Evolutionary conservation across 768 basidiomycete genomes (phyloP).

Genomic region (Lentinus brumalis): DNA sequence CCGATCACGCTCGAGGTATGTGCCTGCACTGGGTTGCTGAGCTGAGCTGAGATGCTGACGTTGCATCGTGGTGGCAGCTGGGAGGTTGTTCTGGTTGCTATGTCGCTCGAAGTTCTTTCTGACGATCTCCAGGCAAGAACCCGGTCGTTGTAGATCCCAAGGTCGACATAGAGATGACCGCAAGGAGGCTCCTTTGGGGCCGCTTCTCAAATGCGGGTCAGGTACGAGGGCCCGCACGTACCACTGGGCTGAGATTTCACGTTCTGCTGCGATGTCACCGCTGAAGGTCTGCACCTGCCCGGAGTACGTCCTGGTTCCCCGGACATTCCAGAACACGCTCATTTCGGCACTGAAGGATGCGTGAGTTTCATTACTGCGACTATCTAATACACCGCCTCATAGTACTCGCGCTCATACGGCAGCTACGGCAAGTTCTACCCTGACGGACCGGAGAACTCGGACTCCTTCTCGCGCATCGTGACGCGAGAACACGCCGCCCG

Average conservation of each 20-base stretch:
- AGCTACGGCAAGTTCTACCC: conserved; percentile 64
- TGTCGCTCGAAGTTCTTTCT: background rate
- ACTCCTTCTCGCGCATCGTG: conserved; percentile 54
- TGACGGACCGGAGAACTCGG: conserved; percentile 36
- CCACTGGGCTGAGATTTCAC: background rate
- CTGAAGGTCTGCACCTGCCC: conserved; percentile 67
- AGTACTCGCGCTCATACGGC: background rate
- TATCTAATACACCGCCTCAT: background rate
- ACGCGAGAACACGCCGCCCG: conserved; percentile 54
- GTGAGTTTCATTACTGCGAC: conserved; percentile 30
- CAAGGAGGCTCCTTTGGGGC: conserved; percentile 79
- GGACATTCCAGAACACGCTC: conserved; percentile 39
- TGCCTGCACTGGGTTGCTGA: conserved; percentile 39
- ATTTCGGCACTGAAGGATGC: conserved; percentile 43
- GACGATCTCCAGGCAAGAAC: conserved; percentile 50
- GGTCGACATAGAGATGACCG: conserved; percentile 59
- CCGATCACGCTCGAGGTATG: conserved; percentile 61
- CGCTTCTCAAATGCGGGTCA: conserved; percentile 71
- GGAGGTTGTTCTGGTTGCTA: conserved; percentile 37
- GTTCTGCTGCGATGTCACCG: background rate
- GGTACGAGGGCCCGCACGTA: conserved; percentile 19
- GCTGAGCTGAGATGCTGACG: conserved; percentile 28
- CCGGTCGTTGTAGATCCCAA: conserved; percentile 66
- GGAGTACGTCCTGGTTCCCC: conserved; percentile 51
- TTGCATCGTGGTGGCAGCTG: conserved; percentile 45